phyloP scores from a whole-genome alignment of 2,329 filamentous ascomycete genomes.

The Bretziella fagacearum region DNA sequence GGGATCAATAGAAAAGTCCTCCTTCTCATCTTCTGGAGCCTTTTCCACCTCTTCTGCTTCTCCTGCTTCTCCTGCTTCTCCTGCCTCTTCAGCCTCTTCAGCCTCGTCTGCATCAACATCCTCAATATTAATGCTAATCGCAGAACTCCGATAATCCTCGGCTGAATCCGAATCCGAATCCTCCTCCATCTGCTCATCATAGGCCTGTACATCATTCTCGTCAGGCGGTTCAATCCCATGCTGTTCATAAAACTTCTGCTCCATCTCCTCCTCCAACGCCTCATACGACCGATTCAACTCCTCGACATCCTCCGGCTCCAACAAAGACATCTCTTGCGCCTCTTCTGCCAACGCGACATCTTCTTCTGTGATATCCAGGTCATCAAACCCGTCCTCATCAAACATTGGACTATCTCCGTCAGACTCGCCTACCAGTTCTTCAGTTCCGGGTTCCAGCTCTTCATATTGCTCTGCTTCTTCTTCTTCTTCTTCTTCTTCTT shows the following conservation, averaged over 20 bases:
- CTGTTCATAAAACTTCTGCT: slow-evolving; percentile 7
- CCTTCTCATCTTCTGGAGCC: background rate
- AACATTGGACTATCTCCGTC: slow-evolving; percentile 13
- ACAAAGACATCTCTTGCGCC: slow-evolving; percentile 41
- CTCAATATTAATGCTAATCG: slow-evolving; percentile 2
- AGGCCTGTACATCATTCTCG: slow-evolving; percentile 4
- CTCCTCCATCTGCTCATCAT: slow-evolving; percentile 6
- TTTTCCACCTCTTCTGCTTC: no score
- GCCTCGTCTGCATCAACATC: background rate
- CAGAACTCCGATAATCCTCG: background rate
- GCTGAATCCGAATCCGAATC: background rate
- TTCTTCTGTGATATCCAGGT: slow-evolving; percentile 33
- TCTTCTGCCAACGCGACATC: slow-evolving; percentile 41
- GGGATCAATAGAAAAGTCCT: slow-evolving; percentile 33
- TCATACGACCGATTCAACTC: slow-evolving; percentile 18
- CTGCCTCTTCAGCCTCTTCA: background rate
- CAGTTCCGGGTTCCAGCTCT: slow-evolving; percentile 14
- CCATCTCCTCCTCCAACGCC: slow-evolving; percentile 14
- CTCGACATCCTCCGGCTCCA: slow-evolving; percentile 28
- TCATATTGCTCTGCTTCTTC: background rate
- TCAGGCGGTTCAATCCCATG: slow-evolving; percentile 1
- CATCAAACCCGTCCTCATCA: slow-evolving; percentile 26
- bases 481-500: no score
- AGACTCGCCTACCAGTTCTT: no score
- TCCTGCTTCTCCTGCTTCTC: background rate